Evolutionary conservation across 2,329 filamentous ascomycete species (phyloP).

Genomic region (Dendryphion nanum): DNA sequence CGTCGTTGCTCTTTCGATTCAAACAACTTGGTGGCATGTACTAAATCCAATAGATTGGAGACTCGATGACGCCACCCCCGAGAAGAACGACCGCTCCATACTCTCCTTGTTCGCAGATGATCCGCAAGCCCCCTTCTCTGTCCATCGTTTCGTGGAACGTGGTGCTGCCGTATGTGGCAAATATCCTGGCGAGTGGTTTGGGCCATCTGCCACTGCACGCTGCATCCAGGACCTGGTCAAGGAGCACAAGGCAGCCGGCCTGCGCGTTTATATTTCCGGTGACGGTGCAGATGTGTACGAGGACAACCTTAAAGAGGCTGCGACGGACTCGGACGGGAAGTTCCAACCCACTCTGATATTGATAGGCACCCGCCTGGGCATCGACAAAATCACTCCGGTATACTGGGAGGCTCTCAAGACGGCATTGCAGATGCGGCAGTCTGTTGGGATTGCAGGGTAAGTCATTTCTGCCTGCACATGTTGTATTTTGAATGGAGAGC

Average conservation of each 20-base stretch:
- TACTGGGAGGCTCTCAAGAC: conserved; percentile 94
- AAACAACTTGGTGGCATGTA: neutral
- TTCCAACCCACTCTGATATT: conserved; percentile 87
- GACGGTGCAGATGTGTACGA: conserved; percentile 92
- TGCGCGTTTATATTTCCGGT: conserved; percentile 85
- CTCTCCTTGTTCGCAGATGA: conserved; percentile 86
- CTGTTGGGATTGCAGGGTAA: conserved; percentile 93
- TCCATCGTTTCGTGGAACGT: conserved; percentile 89
- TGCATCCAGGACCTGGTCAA: conserved; percentile 86
- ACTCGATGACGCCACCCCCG: conserved; percentile 51
- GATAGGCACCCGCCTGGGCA: conserved; percentile 83
- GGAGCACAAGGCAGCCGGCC: conserved; percentile 57
- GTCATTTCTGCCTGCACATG: too few relatives aligned
- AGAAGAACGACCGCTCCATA: conserved; percentile 65
- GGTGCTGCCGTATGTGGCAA: conserved; percentile 87
- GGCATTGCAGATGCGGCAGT: conserved; percentile 82
- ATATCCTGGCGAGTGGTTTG: conserved; percentile 97
- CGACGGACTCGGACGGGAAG: conserved; percentile 61
- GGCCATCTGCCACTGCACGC: conserved; percentile 89
- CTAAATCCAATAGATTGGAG: conserved; percentile 66
- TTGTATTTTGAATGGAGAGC: neutral
- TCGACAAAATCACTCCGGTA: conserved; percentile 89
- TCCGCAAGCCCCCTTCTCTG: conserved; percentile 81
- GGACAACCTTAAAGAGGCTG: conserved; percentile 78
- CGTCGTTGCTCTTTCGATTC: conserved; percentile 3